Evolutionary conservation across 352 stramenopile species (phyloP).

Genomic region (Pythium angustatum): DNA sequence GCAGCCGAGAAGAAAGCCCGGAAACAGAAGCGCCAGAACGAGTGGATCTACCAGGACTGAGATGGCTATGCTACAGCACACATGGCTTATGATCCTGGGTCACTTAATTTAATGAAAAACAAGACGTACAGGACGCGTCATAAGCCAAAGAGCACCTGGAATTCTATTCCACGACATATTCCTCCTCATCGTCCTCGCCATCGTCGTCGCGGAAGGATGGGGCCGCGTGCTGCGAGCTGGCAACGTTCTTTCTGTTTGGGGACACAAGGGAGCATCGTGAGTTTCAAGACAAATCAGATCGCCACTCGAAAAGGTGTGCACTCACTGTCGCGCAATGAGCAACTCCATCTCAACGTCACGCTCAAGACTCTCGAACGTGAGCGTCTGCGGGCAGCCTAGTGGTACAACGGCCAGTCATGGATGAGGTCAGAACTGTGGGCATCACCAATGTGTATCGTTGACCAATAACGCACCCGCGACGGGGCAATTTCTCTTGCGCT

Average conservation of each 20-base stretch:
- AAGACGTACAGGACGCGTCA: neutral
- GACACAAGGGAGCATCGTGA: neutral
- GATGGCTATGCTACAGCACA: neutral
- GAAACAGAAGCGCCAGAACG: slow-evolving; percentile 82
- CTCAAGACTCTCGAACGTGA: slow-evolving; percentile 62
- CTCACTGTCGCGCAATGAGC: slow-evolving; percentile 60
- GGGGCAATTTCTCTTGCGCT: slow-evolving; percentile 74
- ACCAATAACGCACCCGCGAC: slow-evolving; percentile 64
- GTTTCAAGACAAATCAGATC: neutral
- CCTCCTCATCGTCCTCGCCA: slow-evolving; percentile 58
- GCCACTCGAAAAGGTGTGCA: neutral
- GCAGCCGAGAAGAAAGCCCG: slow-evolving; percentile 84
- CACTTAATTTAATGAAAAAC: slow-evolving; percentile 30
- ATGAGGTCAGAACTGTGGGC: too few species aligned
- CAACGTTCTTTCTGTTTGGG: slow-evolving; percentile 32
- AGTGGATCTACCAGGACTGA: slow-evolving; percentile 84
- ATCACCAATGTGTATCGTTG: too few species aligned
- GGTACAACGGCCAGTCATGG: too few species aligned
- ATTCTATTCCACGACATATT: slow-evolving; percentile 76
- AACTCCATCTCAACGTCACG: slow-evolving; percentile 89
- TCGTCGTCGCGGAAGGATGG: slow-evolving; percentile 34
- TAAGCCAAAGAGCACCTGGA: neutral
- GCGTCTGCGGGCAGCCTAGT: slow-evolving; percentile 69
- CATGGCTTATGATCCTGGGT: neutral
- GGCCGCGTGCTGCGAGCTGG: slow-evolving; percentile 32